Base-by-base conservation (phyloP, 192 early-diverging fungal genomes). In the Piromyces sp. region DNA sequence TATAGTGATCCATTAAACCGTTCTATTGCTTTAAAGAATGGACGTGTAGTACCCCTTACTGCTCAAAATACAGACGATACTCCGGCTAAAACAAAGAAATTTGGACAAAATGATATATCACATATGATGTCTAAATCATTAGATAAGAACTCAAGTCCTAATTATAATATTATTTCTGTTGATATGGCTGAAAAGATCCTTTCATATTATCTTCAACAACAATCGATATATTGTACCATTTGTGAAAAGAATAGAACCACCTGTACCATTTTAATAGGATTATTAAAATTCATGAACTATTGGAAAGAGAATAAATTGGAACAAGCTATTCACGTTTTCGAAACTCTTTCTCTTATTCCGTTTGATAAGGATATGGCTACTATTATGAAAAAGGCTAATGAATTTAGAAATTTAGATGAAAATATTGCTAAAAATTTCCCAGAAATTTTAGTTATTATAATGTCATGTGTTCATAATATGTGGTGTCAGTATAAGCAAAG, bases 351-450 rank as follows among this genome's bases (percentile, higher is more conserved):
- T 30, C 80, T 97, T 78, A 84, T 96, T 42, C 95, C 95, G 1
- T 81, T 90, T 29, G 86, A 86, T 14, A 85, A 82, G 17, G 92
- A 95, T 82, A 87, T 92, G 81, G 80, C 85, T 0, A 80, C 83
- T 22, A 89, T 94, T 28, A 84, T 88, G 37, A 89, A 90, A 84
- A 86, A 90, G 30, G 92, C 91, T 0, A 90, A 93, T 30, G 87
- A 90, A n/a, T 93, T 96, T 79, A 84, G 86, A 31, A 82, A 29
- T 3, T 84, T 94, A 80, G 92, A 94, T 58, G 93, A 94, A 58
- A 82, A 85, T 13, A 89, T 98, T 29, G 88, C 91, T 15, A 89
- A 90, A 30, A 93, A 93, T 85, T 88, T 96, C 82, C 93, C 96
- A 14, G 89, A 93, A 15, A 85, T 96, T 13, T 83, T 98, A 28